Conservation (phyloP, 768 basidiomycete species). For the Pisolithus marmoratus region DNA sequence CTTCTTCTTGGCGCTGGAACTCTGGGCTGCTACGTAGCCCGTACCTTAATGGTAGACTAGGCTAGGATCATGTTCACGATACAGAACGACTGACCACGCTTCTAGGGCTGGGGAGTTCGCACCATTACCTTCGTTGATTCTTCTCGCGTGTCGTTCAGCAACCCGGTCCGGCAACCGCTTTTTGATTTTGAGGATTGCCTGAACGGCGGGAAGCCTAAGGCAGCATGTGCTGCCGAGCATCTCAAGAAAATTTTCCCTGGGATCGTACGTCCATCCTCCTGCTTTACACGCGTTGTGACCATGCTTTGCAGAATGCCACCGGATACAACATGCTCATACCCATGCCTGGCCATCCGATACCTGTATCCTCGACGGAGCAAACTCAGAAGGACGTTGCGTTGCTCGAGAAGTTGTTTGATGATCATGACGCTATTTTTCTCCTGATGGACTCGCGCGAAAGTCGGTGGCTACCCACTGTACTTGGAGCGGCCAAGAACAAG, state of each 20-base stretch:
- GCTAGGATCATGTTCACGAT: background rate
- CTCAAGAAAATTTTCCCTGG: slow-evolving; percentile 90
- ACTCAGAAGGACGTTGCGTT: slow-evolving; percentile 60
- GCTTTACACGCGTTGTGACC: background rate
- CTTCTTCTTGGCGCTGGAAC: slow-evolving; percentile 93
- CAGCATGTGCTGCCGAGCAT: slow-evolving; percentile 79
- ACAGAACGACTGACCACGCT: background rate
- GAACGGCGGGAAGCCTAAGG: slow-evolving; percentile 90
- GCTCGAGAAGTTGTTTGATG: slow-evolving; percentile 73
- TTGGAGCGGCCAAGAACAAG: slow-evolving; percentile 83
- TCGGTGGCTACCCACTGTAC: slow-evolving; percentile 90
- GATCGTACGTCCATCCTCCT: slow-evolving; percentile 51
- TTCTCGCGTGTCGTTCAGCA: slow-evolving; percentile 88
- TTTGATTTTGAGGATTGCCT: slow-evolving; percentile 95
- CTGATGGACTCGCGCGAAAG: slow-evolving; percentile 99
- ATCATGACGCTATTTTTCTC: slow-evolving; percentile 87
- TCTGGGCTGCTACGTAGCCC: slow-evolving; percentile 91
- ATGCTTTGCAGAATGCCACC: slow-evolving; percentile 60
- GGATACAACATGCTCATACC: slow-evolving; percentile 81
- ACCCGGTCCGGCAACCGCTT: slow-evolving; percentile 94
- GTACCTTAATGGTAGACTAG: slow-evolving; percentile 75
- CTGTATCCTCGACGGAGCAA: slow-evolving; percentile 49
- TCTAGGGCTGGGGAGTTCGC: slow-evolving; percentile 91
- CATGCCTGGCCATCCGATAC: slow-evolving; percentile 96
- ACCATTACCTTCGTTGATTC: slow-evolving; percentile 93